Percentiles rank a stretch among this genome's conserved stretches.
These are phyloP conservation scores for Westerdykella aurantiaca DNA, from an alignment of 2,329 filamentous ascomycete species.

Conservation along the genomic window DNA sequence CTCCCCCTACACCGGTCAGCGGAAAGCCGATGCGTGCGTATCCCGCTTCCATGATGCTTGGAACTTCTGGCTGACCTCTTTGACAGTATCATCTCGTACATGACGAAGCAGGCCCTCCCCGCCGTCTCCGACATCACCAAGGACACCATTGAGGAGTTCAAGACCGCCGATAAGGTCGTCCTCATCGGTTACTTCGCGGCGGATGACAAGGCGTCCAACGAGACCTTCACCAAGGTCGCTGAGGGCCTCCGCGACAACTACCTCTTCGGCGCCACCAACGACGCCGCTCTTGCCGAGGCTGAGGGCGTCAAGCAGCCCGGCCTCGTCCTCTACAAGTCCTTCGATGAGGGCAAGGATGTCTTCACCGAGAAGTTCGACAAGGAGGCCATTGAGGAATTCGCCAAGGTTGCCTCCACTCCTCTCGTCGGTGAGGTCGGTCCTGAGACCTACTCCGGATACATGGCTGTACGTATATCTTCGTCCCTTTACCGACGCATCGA, in stretches of 20 bases:
- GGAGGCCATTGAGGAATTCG: conserved; percentile 74
- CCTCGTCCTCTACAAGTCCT: conserved; percentile 92
- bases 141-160: conserved; percentile 89
- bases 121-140: conserved; percentile 78
- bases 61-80: conserved; percentile 6
- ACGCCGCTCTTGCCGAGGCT: conserved; percentile 76
- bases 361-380: conserved; percentile 77
- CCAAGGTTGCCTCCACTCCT: conserved; percentile 78
- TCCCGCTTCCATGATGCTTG: background rate
- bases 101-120: conserved; percentile 96
- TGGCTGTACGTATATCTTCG: conserved; percentile 56
- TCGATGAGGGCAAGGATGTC: conserved; percentile 89
- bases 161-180: conserved; percentile 95
- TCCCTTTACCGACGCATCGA: background rate
- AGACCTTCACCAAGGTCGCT: conserved; percentile 74
- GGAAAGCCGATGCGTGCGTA: conserved; percentile 69
- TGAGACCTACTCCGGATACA: conserved; percentile 94
- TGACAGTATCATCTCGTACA: conserved; percentile 67
- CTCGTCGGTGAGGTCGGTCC: conserved; percentile 94
- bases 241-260: conserved; percentile 77
- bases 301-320: conserved; percentile 84
- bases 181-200: conserved; percentile 79
- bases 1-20: conserved; percentile 77
- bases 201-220: conserved; percentile 77
- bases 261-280: conserved; percentile 84